phyloP scores from a whole-genome alignment of 805 yeast species.

The Clavispora vitiphila region DNA sequence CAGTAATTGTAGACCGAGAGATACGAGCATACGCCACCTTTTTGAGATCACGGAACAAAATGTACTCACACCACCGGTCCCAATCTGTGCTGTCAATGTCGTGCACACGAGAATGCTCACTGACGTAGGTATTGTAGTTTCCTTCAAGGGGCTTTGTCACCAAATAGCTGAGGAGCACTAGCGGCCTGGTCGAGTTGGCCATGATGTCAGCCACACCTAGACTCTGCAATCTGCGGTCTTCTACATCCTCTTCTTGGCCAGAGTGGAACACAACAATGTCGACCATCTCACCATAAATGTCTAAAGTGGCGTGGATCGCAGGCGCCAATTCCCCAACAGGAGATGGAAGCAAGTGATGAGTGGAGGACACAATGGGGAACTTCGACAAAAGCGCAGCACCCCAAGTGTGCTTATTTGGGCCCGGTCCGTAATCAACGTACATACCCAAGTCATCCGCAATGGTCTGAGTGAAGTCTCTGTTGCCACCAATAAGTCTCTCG shows the following conservation, averaged over 20 bases:
- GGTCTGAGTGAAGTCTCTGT: conserved; percentile 87
- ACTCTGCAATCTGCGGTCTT: conserved; percentile 86
- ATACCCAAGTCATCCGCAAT: conserved; percentile 88
- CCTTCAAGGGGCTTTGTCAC: conserved; percentile 87
- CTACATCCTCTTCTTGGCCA: conserved; percentile 96
- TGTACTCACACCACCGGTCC: conserved; percentile 99
- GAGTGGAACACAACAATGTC: conserved; percentile 97
- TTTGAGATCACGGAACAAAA: conserved; percentile 77
- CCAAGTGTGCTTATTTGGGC: conserved; percentile 98
- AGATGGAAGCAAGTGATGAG: conserved; percentile 89
- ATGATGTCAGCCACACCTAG: conserved; percentile 69
- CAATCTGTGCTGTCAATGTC: conserved; percentile 92
- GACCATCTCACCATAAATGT: conserved; percentile 78
- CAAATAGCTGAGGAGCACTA: conserved; percentile 80
- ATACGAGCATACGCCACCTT: conserved; percentile 93
- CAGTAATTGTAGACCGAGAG: conserved; percentile 89
- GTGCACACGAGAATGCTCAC: conserved; percentile 77
- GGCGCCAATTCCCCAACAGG: conserved; percentile 99
- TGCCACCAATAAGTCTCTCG: conserved; percentile 90
- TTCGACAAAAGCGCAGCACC: conserved; percentile 89
- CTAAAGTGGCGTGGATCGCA: conserved; percentile 93
- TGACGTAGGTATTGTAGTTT: conserved; percentile 87
- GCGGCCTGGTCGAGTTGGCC: conserved; percentile 80
- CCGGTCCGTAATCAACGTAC: conserved; percentile 97
- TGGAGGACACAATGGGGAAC: conserved; percentile 86